A percentile compares a stretch with the other conserved stretches of the same genome.
Conservation (phyloP, 768 basidiomycete species). For the Lentinula lateritia region DNA sequence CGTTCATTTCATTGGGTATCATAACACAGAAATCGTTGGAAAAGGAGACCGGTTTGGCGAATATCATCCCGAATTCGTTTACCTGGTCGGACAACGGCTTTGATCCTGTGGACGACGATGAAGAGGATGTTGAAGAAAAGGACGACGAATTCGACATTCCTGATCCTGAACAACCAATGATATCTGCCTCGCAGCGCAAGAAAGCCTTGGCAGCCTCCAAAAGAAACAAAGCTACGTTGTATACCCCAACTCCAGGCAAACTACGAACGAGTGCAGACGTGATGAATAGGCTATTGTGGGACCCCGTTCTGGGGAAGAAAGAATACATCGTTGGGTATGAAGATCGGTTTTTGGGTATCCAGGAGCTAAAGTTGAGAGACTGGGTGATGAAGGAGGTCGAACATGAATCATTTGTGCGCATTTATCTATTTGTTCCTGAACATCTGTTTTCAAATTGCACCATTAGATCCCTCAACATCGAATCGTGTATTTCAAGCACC, state of each 20-base stretch:
- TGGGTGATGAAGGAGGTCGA: constrained; percentile 18
- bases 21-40: not conserved
- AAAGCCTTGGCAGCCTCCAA: not conserved
- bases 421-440: not conserved
- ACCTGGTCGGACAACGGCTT: constrained; percentile 14
- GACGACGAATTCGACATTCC: not conserved
- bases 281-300: constrained; percentile 19
- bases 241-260: constrained; percentile 9
- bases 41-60: not conserved
- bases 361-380: constrained; percentile 11
- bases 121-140: constrained; percentile 9
- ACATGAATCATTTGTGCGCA: constrained; percentile 17
- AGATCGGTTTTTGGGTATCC: constrained; percentile 17
- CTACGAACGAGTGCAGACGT: constrained; percentile 16
- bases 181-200: constrained; percentile 3
- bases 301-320: constrained; percentile 10
- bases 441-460: not conserved
- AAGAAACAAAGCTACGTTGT: not conserved
- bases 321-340: constrained; percentile 18
- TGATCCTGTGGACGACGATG: constrained; percentile 8
- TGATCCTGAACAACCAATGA: not conserved
- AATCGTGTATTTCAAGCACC: constrained; percentile 16
- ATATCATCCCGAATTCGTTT: constrained; percentile 7
- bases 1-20: constrained; percentile 6
- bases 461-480: constrained; percentile 18